These are phyloP conservation scores for Lycium barbarum DNA, from an alignment of 257 asterid species.

Conservation along the genomic window DNA sequence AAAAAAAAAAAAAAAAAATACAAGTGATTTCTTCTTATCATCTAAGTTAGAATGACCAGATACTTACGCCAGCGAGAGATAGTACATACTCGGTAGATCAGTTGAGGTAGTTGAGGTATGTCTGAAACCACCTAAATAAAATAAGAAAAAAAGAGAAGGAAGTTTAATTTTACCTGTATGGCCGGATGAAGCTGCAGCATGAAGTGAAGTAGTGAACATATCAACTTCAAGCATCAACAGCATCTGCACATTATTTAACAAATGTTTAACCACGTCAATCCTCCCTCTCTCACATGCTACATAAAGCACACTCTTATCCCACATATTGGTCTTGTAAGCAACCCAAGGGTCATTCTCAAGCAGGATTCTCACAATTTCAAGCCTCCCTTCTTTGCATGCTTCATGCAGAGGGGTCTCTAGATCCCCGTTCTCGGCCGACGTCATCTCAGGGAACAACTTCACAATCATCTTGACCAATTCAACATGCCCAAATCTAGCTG, in stretches of 20 bases:
- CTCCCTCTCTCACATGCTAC: constrained; percentile 51
- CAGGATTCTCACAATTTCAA: constrained; percentile 41
- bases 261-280: constrained; percentile 39
- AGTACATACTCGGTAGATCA: too few species aligned
- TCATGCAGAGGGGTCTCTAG: constrained; percentile 53
- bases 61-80: too few species aligned
- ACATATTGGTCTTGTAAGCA: constrained; percentile 40
- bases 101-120: too few species aligned
- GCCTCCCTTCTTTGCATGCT: constrained; percentile 61
- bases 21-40: too few species aligned
- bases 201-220: constrained; percentile 44
- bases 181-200: constrained; percentile 58
- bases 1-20: too few species aligned
- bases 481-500: constrained; percentile 51
- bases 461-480: constrained; percentile 39
- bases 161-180: constrained; percentile 41
- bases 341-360: constrained; percentile 37
- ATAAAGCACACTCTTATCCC: constrained; percentile 44
- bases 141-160: too few species aligned
- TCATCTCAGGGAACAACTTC: constrained; percentile 44
- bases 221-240: constrained; percentile 52
- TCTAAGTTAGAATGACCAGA: too few species aligned
- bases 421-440: constrained; percentile 44
- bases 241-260: constrained; percentile 26
- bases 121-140: too few species aligned